Percentiles rank a stretch among this genome's conserved stretches.
These are phyloP conservation scores for Globisporangium solare DNA, from an alignment of 352 stramenopile species.

Conservation along the genomic window DNA sequence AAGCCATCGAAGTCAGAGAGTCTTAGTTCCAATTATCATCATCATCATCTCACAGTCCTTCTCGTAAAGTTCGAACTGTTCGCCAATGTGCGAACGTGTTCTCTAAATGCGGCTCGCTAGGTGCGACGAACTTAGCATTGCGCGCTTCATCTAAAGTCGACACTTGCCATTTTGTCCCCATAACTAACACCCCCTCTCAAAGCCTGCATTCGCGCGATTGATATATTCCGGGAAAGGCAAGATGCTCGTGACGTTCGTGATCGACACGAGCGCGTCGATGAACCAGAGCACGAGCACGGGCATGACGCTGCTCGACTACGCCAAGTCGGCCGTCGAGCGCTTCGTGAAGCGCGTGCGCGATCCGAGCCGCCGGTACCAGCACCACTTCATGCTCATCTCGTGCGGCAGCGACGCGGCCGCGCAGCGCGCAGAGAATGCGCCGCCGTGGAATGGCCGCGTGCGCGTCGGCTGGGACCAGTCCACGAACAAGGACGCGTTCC, in stretches of 20 bases:
- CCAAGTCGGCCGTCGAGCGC: conserved; percentile 84
- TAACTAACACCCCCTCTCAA: no score
- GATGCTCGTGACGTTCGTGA: conserved; percentile 89
- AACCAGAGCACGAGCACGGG: conserved; percentile 85
- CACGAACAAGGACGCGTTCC: conserved; percentile 81
- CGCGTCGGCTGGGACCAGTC: conserved; percentile 83
- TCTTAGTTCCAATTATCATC: no score
- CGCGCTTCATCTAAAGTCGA: no score
- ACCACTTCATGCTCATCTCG: conserved; percentile 88
- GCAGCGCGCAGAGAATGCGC: not conserved
- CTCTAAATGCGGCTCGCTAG: no score
- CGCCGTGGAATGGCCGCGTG: conserved; percentile 60
- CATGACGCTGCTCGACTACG: conserved; percentile 87
- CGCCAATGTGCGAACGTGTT: no score
- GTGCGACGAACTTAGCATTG: no score
- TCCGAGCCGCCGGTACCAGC: conserved; percentile 76
- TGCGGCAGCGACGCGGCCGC: conserved; percentile 45
- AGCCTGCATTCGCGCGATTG: no score
- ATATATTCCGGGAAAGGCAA: not conserved
- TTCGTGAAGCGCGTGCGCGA: conserved; percentile 86
- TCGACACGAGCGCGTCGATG: conserved; percentile 89
- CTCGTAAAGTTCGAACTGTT: no score
- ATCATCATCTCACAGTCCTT: no score
- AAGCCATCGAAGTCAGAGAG: no score
- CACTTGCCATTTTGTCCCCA: no score